Conservation (phyloP, 116 monocot genomes). For the Dioscorea cayenensis region DNA sequence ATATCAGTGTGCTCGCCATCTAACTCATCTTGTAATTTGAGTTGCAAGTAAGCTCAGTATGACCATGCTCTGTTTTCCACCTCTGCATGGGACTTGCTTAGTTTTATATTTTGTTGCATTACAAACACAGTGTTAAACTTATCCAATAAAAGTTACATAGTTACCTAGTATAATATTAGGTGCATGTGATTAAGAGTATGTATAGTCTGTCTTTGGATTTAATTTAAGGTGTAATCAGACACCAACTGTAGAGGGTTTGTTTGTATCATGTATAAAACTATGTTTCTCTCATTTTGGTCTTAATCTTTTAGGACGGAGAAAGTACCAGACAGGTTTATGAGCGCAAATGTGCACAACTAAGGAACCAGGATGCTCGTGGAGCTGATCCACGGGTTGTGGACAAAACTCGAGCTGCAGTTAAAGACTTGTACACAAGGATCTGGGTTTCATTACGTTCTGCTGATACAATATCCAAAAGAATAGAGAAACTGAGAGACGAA, state of each 20-base stretch:
- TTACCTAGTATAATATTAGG: no score
- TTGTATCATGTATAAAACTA: not conserved
- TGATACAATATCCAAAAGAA: conserved; percentile 81
- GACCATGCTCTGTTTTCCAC: no score
- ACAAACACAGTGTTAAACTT: no score
- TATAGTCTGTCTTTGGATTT: no score
- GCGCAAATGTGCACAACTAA: conserved; percentile 69
- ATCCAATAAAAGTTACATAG: no score
- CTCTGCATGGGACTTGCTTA: no score
- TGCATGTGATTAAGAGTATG: no score
- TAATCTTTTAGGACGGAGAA: conserved; percentile 54
- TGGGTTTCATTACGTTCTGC: conserved; percentile 63
- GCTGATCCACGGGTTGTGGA: conserved; percentile 37
- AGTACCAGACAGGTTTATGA: conserved; percentile 61
- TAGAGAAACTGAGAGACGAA: conserved; percentile 80
- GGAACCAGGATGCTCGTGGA: conserved; percentile 63
- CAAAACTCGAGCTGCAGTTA: conserved; percentile 60
- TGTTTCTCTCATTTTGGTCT: not conserved
- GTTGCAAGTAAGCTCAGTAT: no score
- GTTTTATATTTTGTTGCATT: no score
- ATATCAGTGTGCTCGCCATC: no score
- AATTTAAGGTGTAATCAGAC: no score
- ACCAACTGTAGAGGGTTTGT: not conserved
- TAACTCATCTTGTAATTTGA: no score
- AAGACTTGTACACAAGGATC: conserved; percentile 85